Conservation (phyloP, 108 stramenopile genomes). For the Epithemia pelagica region DNA sequence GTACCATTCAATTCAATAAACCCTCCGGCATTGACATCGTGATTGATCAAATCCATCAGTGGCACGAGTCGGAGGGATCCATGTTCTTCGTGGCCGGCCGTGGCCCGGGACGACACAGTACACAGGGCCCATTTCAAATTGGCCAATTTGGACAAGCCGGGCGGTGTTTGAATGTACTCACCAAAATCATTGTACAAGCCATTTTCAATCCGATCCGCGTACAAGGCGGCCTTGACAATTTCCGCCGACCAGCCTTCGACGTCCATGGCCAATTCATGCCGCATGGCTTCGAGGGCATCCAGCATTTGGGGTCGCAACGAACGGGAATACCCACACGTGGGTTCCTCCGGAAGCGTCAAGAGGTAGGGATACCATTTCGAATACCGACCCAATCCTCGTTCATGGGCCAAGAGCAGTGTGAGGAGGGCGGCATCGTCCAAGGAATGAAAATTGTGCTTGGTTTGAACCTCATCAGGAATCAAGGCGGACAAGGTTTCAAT, state of each 20-base stretch:
- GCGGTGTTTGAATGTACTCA: conserved; percentile 30
- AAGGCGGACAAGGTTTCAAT: conserved; percentile 48
- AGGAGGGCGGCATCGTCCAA: conserved; percentile 72
- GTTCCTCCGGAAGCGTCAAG: conserved; percentile 62
- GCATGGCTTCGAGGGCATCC: conserved; percentile 56
- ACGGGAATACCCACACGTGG: conserved; percentile 64
- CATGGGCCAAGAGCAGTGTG: conserved; percentile 60
- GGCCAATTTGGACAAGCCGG: conserved; percentile 18
- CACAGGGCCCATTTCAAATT: conserved; percentile 77
- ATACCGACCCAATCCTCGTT: conserved; percentile 49
- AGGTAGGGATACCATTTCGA: conserved; percentile 75
- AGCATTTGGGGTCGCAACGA: conserved; percentile 47
- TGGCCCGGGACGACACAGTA: conserved; percentile 71
- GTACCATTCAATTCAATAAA: conserved; percentile 63
- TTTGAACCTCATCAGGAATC: conserved; percentile 40
- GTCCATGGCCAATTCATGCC: conserved; percentile 64
- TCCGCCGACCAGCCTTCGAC: conserved; percentile 71
- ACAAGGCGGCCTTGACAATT: conserved; percentile 51
- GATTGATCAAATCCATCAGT: conserved; percentile 76
- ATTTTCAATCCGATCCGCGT: conserved; percentile 43
- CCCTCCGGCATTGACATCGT: conserved; percentile 63
- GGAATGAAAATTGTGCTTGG: conserved; percentile 30
- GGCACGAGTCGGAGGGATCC: conserved; percentile 68
- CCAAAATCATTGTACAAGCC: conserved; percentile 36
- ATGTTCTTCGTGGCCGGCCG: conserved; percentile 47